Evolutionary conservation across 768 basidiomycete genomes (phyloP).

Genomic region (Agrocybe chaxingu): DNA sequence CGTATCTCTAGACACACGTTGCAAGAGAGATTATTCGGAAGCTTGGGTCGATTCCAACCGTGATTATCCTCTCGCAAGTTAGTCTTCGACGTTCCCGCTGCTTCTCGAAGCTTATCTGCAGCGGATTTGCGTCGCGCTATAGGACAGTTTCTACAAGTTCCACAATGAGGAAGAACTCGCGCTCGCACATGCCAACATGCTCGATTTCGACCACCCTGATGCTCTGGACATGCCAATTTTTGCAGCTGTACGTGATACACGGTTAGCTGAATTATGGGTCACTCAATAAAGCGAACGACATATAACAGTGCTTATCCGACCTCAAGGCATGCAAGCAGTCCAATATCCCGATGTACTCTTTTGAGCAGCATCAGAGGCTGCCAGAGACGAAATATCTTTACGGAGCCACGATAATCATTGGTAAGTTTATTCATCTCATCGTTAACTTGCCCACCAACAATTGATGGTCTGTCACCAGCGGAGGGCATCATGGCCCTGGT

Average conservation of each 20-base stretch:
- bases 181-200: constrained; percentile 76
- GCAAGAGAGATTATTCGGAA: constrained; percentile 77
- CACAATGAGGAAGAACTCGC: constrained; percentile 77
- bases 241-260: constrained; percentile 53
- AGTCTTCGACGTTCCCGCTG: neutral
- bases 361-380: constrained; percentile 81
- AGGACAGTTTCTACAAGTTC: constrained; percentile 94
- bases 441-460: too few species aligned
- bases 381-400: constrained; percentile 85
- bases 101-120: neutral
- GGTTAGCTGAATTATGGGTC: too few species aligned
- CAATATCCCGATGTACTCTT: constrained; percentile 94
- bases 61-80: constrained; percentile 90
- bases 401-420: constrained; percentile 89
- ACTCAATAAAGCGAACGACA: neutral
- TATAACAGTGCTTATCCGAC: constrained; percentile 72
- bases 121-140: constrained; percentile 4
- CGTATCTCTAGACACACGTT: constrained; percentile 66
- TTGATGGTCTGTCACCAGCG: constrained; percentile 32
- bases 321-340: constrained; percentile 80
- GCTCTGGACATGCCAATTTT: constrained; percentile 91
- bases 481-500: constrained; percentile 93
- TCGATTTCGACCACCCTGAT: constrained; percentile 91
- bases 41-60: constrained; percentile 80
- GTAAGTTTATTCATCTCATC: constrained; percentile 26